Conservation (phyloP, 176 grass and related monocot genomes). For the Tillandsia fasciculata region DNA sequence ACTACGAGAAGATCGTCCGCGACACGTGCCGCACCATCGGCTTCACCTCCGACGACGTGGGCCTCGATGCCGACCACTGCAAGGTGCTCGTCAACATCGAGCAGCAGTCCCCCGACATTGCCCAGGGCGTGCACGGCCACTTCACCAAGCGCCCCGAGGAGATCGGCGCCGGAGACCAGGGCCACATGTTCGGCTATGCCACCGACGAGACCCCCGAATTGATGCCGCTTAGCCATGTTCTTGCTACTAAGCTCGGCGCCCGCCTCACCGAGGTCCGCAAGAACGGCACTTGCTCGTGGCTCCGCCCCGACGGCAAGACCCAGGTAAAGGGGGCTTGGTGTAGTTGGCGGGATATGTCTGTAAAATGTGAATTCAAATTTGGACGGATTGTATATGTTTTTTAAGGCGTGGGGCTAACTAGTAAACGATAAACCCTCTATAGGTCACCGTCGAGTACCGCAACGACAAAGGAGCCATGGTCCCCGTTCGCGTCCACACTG, state of each 20-base stretch:
- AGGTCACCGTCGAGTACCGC: conserved; percentile 55
- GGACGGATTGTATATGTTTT: no score
- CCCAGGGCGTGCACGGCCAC: conserved; percentile 61
- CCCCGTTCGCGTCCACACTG: conserved; percentile 66
- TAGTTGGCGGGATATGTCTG: no score
- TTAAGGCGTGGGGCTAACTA: no score
- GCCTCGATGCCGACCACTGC: conserved; percentile 53
- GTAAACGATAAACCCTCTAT: no score
- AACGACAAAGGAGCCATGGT: conserved; percentile 62
- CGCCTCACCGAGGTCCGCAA: conserved; percentile 58
- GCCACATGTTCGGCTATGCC: conserved; percentile 66
- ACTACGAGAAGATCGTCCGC: conserved; percentile 92
- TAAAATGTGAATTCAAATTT: no score
- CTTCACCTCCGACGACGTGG: conserved; percentile 53
- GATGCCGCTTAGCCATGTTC: conserved; percentile 64
- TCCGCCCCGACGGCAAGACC: conserved; percentile 62
- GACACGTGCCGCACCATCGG: conserved; percentile 79
- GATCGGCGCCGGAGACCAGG: conserved; percentile 63
- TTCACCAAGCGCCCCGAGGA: conserved; percentile 65
- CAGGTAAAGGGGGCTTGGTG: conserved; percentile 9
- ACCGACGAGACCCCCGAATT: conserved; percentile 67
- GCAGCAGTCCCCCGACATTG: conserved; percentile 76
- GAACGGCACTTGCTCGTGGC: conserved; percentile 54
- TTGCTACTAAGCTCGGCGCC: conserved; percentile 58
- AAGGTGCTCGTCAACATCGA: conserved; percentile 72